Conservation (phyloP, 495 filamentous ascomycete genomes). For the Hapsidospora chrysogenum region DNA sequence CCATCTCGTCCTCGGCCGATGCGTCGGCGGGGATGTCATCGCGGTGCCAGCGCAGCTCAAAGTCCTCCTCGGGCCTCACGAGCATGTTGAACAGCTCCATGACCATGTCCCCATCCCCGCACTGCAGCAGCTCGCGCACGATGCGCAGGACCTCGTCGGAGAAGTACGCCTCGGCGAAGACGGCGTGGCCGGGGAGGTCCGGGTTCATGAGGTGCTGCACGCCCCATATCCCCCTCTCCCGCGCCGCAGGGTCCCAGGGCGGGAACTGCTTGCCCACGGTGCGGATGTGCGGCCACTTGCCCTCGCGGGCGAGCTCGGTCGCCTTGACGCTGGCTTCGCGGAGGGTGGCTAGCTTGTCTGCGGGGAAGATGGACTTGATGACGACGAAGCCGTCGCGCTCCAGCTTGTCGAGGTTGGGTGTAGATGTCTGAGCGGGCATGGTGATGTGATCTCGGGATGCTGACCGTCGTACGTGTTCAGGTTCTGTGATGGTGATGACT, state of each 20-base stretch:
- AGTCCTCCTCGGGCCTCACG: conserved; percentile 42
- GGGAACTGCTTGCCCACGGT: conserved; percentile 79
- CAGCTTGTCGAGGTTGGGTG: conserved; percentile 12
- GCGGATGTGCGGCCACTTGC: conserved; percentile 61
- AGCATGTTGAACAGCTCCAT: conserved; percentile 74
- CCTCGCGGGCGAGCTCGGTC: conserved; percentile 38
- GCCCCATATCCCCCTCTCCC: conserved; percentile 59
- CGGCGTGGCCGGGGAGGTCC: conserved; percentile 30
- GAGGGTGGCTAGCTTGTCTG: conserved; percentile 20
- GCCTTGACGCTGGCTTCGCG: conserved; percentile 35
- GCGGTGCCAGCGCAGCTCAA: conserved; percentile 60
- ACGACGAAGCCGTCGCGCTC: conserved; percentile 17
- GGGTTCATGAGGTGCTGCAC: conserved; percentile 74
- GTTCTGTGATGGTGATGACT: not conserved
- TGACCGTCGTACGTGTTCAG: not conserved
- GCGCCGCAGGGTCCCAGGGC: conserved; percentile 44
- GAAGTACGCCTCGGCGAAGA: conserved; percentile 54
- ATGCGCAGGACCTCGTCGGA: conserved; percentile 35
- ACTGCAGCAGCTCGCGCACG: conserved; percentile 35
- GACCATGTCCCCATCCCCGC: conserved; percentile 31
- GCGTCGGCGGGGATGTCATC: conserved; percentile 53
- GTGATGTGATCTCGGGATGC: not conserved
- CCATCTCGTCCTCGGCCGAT: conserved; percentile 32
- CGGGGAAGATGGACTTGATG: conserved; percentile 17
- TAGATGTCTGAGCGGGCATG: not conserved